Conservation (phyloP, 1,284 basidiomycete species). For the Cryptococcus sp. region DNA sequence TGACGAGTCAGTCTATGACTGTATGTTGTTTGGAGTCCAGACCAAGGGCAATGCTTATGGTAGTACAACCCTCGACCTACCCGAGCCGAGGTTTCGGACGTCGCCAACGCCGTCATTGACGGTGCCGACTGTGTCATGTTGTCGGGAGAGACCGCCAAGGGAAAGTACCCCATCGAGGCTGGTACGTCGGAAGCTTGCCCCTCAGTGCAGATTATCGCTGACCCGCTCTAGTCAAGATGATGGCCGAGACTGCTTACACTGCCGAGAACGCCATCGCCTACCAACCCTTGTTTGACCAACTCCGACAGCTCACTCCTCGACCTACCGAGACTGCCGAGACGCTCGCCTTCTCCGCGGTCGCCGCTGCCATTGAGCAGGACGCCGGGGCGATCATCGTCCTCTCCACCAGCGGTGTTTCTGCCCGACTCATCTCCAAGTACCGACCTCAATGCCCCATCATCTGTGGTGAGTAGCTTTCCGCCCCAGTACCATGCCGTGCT, state of each 20-base stretch:
- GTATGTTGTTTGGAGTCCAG: conserved; percentile 49
- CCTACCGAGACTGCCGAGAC: conserved; percentile 92
- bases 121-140: conserved; percentile 98
- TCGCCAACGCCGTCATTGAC: conserved; percentile 95
- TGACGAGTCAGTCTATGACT: conserved; percentile 71
- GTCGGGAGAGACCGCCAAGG: conserved; percentile 96
- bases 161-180: conserved; percentile 85
- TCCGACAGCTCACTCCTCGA: conserved; percentile 68
- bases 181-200: conserved; percentile 58
- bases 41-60: conserved; percentile 4
- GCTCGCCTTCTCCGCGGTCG: conserved; percentile 86
- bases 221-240: conserved; percentile 71
- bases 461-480: conserved; percentile 57
- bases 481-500: not conserved
- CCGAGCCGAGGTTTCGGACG: conserved; percentile 94
- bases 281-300: conserved; percentile 82
- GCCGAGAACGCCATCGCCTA: conserved; percentile 92
- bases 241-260: conserved; percentile 95
- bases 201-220: not conserved
- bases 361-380: conserved; percentile 88
- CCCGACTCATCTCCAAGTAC: conserved; percentile 95
- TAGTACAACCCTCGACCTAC: conserved; percentile 94
- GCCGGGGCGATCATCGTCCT: conserved; percentile 93
- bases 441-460: conserved; percentile 90
- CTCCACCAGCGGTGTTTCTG: conserved; percentile 94